Evolutionary conservation across 352 stramenopile genomes (phyloP).

Genomic region (Hyaloperonospora arabidopsidis): DNA sequence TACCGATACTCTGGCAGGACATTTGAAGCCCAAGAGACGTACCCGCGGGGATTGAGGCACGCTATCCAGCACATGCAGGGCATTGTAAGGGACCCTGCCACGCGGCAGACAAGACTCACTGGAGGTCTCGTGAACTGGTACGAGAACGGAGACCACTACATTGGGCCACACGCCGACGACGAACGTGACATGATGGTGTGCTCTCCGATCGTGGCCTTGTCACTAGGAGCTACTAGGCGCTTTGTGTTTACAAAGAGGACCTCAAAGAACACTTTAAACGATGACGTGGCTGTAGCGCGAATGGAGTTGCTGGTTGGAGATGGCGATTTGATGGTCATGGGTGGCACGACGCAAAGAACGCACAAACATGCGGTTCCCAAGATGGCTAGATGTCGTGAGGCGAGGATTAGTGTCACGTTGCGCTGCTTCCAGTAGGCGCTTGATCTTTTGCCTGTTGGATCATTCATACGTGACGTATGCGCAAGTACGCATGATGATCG

Average conservation of each 20-base stretch:
- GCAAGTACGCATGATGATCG: too few species aligned
- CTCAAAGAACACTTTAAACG: constrained; percentile 12
- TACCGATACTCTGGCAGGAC: constrained; percentile 58
- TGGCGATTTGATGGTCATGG: constrained; percentile 78
- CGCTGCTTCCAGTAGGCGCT: constrained; percentile 31
- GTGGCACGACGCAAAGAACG: constrained; percentile 61
- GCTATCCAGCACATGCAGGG: constrained; percentile 40
- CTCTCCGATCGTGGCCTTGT: constrained; percentile 63
- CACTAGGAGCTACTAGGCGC: constrained; percentile 50
- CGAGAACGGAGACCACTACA: constrained; percentile 66
- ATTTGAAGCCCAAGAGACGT: constrained; percentile 37
- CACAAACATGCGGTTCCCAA: constrained; percentile 80
- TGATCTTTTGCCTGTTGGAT: background rate
- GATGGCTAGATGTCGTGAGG: constrained; percentile 37
- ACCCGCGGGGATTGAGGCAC: constrained; percentile 30
- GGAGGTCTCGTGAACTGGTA: constrained; percentile 82
- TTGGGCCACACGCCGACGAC: constrained; percentile 72
- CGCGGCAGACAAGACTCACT: constrained; percentile 27
- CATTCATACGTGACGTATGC: background rate
- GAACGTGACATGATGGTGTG: constrained; percentile 40
- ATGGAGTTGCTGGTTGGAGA: constrained; percentile 53
- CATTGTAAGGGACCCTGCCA: constrained; percentile 31
- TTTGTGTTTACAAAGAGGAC: constrained; percentile 57
- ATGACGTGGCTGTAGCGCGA: constrained; percentile 10
- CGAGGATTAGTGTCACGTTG: constrained; percentile 44